Evolutionary conservation across 352 stramenopile genomes (phyloP).

Genomic region (Phytophthora constricta): DNA sequence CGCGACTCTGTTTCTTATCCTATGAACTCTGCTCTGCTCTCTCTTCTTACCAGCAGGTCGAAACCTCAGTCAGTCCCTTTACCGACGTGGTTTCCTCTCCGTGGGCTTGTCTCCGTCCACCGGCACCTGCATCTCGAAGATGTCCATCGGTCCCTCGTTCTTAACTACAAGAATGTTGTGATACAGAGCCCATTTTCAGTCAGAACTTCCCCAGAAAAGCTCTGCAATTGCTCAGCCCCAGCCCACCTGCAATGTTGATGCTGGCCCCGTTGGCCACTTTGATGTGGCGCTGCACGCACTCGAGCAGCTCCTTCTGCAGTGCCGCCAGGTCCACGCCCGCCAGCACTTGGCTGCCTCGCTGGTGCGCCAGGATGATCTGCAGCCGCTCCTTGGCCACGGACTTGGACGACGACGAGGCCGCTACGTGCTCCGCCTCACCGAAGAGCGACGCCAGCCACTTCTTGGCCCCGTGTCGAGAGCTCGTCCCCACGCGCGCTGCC

Average conservation of each 20-base stretch:
- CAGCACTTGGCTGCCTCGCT: slow-evolving; percentile 85
- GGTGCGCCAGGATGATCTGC: slow-evolving; percentile 91
- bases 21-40: slow-evolving; percentile 9
- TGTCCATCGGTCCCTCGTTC: slow-evolving; percentile 87
- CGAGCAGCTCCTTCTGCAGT: slow-evolving; percentile 83
- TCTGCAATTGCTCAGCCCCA: neutral
- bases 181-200: neutral
- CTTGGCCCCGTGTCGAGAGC: slow-evolving; percentile 62
- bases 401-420: slow-evolving; percentile 60
- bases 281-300: slow-evolving; percentile 90
- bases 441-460: slow-evolving; percentile 87
- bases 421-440: slow-evolving; percentile 48
- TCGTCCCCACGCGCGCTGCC: slow-evolving; percentile 54
- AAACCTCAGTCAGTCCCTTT: no score
- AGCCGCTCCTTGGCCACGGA: slow-evolving; percentile 88
- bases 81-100: slow-evolving; percentile 28
- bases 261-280: slow-evolving; percentile 85
- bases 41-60: no score
- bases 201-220: neutral
- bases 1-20: slow-evolving; percentile 18
- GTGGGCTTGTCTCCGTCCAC: slow-evolving; percentile 60
- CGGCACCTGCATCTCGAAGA: slow-evolving; percentile 92
- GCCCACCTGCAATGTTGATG: slow-evolving; percentile 88
- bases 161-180: no score
- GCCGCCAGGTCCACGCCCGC: slow-evolving; percentile 80